A percentile compares a stretch with the other conserved stretches of the same genome.
These are phyloP conservation scores for Schwanniomyces etchellsii DNA, from an alignment of 1,139 yeast species.

Conservation along the genomic window DNA sequence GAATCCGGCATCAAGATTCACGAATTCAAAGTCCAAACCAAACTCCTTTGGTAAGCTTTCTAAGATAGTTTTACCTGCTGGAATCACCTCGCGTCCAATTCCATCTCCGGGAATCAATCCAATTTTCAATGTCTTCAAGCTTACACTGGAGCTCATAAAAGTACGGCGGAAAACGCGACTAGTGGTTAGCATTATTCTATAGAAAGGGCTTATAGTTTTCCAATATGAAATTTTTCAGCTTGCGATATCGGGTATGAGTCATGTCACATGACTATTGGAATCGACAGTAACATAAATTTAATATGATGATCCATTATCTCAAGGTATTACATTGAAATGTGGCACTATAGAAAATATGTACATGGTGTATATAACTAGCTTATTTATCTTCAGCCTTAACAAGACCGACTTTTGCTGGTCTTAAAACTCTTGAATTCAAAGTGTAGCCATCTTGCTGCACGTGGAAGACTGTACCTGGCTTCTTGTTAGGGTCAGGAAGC, in stretches of 20 bases:
- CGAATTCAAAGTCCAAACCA: slow-evolving; percentile 78
- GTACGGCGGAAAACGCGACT: slow-evolving; percentile 22
- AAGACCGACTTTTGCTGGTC: slow-evolving; percentile 96
- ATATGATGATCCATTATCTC: too few species aligned
- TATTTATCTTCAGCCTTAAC: slow-evolving; percentile 46
- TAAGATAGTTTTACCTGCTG: slow-evolving; percentile 83
- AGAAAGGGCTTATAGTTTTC: not conserved
- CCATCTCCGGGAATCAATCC: slow-evolving; percentile 96
- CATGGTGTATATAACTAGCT: not conserved
- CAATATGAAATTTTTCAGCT: too few species aligned
- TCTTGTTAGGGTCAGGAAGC: slow-evolving; percentile 81
- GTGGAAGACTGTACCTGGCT: slow-evolving; percentile 89
- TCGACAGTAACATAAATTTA: too few species aligned
- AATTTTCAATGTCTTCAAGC: slow-evolving; percentile 35
- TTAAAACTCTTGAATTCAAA: slow-evolving; percentile 78
- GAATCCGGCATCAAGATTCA: slow-evolving; percentile 87
- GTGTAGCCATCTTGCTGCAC: slow-evolving; percentile 91
- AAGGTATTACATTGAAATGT: too few species aligned
- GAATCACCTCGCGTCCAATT: slow-evolving; percentile 95
- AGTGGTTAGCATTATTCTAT: not conserved
- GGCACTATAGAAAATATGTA: not conserved
- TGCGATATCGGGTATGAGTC: not conserved
- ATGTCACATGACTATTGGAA: slow-evolving; percentile 1
- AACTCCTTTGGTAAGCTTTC: slow-evolving; percentile 73
- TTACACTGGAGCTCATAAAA: slow-evolving; percentile 28